A percentile compares a stretch with the other conserved stretches of the same genome.
These are phyloP conservation scores for Fagopyrum tataricum DNA, from an alignment of 148 eudicot genomes.

Conservation along the genomic window DNA sequence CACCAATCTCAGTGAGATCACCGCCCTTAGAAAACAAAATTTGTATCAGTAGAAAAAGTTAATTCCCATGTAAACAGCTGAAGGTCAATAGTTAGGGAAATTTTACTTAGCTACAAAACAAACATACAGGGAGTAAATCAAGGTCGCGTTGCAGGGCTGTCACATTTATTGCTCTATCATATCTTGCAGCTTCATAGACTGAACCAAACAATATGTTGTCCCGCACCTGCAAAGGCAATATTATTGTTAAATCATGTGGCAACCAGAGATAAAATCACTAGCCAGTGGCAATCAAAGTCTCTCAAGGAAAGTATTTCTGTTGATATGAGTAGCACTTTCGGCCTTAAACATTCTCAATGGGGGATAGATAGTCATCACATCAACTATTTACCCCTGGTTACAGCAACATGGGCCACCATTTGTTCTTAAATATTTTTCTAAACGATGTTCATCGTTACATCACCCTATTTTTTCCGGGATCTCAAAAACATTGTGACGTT, in stretches of 20 bases:
- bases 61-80: not conserved
- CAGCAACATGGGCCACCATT: not conserved
- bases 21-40: constrained; percentile 54
- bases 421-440: not conserved
- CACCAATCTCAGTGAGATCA: constrained; percentile 98
- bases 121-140: constrained; percentile 73
- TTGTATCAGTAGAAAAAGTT: not conserved
- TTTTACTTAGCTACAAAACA: not conserved
- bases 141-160: constrained; percentile 83
- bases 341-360: not conserved
- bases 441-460: not conserved
- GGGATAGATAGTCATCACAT: not conserved
- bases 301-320: no score
- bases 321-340: no score
- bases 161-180: constrained; percentile 69
- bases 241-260: not conserved
- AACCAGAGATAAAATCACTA: not conserved
- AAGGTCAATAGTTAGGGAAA: not conserved
- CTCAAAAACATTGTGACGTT: not conserved
- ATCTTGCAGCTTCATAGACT: constrained; percentile 52
- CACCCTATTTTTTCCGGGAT: not conserved
- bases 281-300: no score
- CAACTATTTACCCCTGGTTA: not conserved
- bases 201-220: constrained; percentile 90
- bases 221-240: constrained; percentile 61